Percentiles rank a stretch among this genome's conserved stretches.
These are phyloP conservation scores for Aspergillus aculeatinus DNA, from an alignment of 2,329 filamentous ascomycete genomes.

Conservation along the genomic window DNA sequence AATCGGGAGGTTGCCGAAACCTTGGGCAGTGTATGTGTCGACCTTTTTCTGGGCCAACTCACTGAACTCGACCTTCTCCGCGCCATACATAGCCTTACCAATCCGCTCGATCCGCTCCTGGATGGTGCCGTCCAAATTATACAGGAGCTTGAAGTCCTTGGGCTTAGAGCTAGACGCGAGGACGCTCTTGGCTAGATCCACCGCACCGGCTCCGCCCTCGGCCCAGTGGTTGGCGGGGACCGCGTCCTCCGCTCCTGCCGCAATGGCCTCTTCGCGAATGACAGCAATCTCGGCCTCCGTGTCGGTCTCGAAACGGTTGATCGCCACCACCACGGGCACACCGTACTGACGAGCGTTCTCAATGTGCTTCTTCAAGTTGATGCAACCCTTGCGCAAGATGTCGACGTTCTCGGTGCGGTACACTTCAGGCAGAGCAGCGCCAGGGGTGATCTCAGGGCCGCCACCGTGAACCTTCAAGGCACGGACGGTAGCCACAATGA, in stretches of 20 bases:
- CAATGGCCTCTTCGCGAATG: constrained; percentile 84
- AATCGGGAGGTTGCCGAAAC: constrained; percentile 88
- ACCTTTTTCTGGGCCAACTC: constrained; percentile 95
- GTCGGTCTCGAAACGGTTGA: constrained; percentile 95
- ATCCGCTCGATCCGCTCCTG: constrained; percentile 90
- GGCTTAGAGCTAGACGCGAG: constrained; percentile 78
- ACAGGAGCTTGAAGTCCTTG: constrained; percentile 85
- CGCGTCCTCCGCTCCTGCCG: constrained; percentile 90
- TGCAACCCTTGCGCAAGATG: constrained; percentile 80
- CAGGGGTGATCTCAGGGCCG: constrained; percentile 87
- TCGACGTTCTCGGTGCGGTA: constrained; percentile 95
- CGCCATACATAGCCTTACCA: constrained; percentile 91
- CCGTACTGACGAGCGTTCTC: constrained; percentile 85
- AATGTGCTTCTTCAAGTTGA: constrained; percentile 96
- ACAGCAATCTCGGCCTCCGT: constrained; percentile 88
- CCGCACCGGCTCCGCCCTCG: constrained; percentile 83
- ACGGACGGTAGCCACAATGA: constrained; percentile 92
- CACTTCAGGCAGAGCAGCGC: constrained; percentile 77
- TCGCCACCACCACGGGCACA: constrained; percentile 90
- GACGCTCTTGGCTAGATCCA: constrained; percentile 84
- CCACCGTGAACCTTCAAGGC: constrained; percentile 97
- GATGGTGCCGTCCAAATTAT: constrained; percentile 73
- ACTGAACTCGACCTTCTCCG: constrained; percentile 83
- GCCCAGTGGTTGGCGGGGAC: constrained; percentile 96
- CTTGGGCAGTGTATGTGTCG: constrained; percentile 88